Evolutionary conservation across 148 eudicot species (phyloP), one percentile per base, ranked within the genome.

Genomic region (Persicaria tinctoria): DNA sequence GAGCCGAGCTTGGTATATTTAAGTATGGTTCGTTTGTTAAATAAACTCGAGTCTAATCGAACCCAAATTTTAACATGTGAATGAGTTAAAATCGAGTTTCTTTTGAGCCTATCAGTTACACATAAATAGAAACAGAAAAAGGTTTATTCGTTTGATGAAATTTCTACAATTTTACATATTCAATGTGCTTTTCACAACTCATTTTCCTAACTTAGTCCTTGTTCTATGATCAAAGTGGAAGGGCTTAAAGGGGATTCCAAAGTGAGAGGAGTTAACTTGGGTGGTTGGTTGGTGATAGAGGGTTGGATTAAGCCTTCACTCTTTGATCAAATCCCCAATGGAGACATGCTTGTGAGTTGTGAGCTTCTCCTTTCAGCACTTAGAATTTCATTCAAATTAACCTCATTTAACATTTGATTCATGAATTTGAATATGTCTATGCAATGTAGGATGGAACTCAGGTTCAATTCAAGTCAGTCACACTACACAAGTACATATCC

Each of bases 281-380:
- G 97, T 74, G 97, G 97, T 13, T 92, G 97, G 97, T 83, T 92
- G 83, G 97, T 92, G 44, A 75, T 88, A n/a, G 91, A 90, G 82
- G 95, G 91, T 3, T 92, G 95, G 97, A 88, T 90, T 56, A 90
- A 90, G 78, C 95, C 95, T 79, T 90, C 95, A 72, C 83, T 90
- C 16, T 90, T 88, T 77, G 89, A 89, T 74, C 89, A 73, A 45
- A 88, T 91, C 75, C 79, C 84, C 56, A 92, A 87, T 79, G 88
- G 84, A 79, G 90, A 89, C 74, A 85, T 91, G 97, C 84, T 89
- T 80, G 97, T 91, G 81, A 83, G 93, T 89, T 80, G 97, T 91
- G 81, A 83, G 93, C 48, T 75, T 56, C 77, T 17, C 18, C 0
- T 56, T 75, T 54, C 38, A 23, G 8, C 51, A 50, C 14, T 56